Evolutionary conservation across 495 filamentous ascomycete species (phyloP).

Genomic region (Evernia prunastri): DNA sequence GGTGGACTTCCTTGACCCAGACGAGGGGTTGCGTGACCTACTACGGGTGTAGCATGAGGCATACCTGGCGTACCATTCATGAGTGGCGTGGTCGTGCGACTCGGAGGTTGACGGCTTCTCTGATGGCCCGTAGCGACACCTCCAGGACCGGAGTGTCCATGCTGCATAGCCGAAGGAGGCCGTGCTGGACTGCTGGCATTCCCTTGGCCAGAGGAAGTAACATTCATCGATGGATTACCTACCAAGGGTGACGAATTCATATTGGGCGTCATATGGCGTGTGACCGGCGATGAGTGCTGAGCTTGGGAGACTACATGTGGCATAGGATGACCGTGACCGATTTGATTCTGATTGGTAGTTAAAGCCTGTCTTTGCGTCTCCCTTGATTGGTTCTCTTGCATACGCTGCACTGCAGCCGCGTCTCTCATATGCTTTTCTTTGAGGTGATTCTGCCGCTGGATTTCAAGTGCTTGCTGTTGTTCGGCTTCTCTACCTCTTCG

Average conservation of each 20-base stretch:
- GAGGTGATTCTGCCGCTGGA: constrained; percentile 2
- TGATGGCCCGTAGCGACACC: constrained; percentile 67
- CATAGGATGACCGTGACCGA: constrained; percentile 31
- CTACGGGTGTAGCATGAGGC: constrained; percentile 62
- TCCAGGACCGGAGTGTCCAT: constrained; percentile 53
- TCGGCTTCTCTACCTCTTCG: constrained; percentile 29
- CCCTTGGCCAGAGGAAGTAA: constrained; percentile 66
- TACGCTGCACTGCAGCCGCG: neutral
- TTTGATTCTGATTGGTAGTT: constrained; percentile 43
- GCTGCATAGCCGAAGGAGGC: constrained; percentile 69
- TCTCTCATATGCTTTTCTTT: constrained; percentile 7
- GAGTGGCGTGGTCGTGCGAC: constrained; percentile 70
- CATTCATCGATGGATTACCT: constrained; percentile 61
- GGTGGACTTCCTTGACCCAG: constrained; percentile 66
- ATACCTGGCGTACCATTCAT: constrained; percentile 78
- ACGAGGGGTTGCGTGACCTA: constrained; percentile 61
- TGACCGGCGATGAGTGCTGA: constrained; percentile 69
- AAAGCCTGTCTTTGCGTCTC: constrained; percentile 26
- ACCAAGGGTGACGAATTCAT: constrained; percentile 71
- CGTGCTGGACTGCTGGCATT: constrained; percentile 70
- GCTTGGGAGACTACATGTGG: constrained; percentile 53
- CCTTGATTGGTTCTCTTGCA: constrained; percentile 23
- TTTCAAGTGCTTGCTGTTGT: constrained; percentile 14
- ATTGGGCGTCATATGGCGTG: constrained; percentile 74
- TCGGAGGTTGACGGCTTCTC: constrained; percentile 69